Evolutionary conservation across 129 eudicot species (phyloP).

Genomic region (Escallonia rubra): DNA sequence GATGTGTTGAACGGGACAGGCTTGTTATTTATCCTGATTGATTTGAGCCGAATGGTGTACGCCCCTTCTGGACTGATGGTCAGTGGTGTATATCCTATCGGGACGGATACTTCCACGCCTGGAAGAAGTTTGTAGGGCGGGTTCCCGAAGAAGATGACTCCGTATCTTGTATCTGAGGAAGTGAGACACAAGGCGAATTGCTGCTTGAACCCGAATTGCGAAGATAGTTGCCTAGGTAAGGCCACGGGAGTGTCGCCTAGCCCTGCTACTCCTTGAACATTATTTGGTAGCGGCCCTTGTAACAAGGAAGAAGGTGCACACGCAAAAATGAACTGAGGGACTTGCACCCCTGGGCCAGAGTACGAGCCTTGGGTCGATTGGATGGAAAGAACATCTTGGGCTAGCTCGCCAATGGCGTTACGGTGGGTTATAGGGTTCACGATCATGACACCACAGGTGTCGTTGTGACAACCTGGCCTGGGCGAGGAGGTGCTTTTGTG

Average conservation of each 20-base stretch:
- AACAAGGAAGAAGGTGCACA: conserved; percentile 43
- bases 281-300: conserved; percentile 21
- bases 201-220: conserved; percentile 32
- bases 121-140: conserved; percentile 23
- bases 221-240: conserved; percentile 39
- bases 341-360: conserved; percentile 11
- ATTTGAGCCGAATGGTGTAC: conserved; percentile 31
- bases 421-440: conserved; percentile 31
- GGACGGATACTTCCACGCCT: conserved; percentile 2
- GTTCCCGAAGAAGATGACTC: conserved; percentile 39
- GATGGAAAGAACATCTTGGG: conserved; percentile 33
- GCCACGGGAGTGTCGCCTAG: conserved; percentile 28
- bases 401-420: conserved; percentile 28
- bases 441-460: conserved; percentile 36
- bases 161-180: conserved; percentile 8
- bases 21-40: conserved; percentile 29
- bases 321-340: conserved; percentile 30
- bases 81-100: conserved; percentile 30
- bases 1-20: conserved; percentile 21
- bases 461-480: conserved; percentile 46
- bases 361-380: conserved; percentile 17
- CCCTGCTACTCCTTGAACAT: conserved; percentile 41
- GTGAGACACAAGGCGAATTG: conserved; percentile 35
- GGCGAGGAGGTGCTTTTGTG: conserved; percentile 23
- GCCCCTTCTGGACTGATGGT: conserved; percentile 32